Evolutionary conservation across 2,329 filamentous ascomycete genomes (phyloP).

Genomic region (Phaeosphaeria sp.): DNA sequence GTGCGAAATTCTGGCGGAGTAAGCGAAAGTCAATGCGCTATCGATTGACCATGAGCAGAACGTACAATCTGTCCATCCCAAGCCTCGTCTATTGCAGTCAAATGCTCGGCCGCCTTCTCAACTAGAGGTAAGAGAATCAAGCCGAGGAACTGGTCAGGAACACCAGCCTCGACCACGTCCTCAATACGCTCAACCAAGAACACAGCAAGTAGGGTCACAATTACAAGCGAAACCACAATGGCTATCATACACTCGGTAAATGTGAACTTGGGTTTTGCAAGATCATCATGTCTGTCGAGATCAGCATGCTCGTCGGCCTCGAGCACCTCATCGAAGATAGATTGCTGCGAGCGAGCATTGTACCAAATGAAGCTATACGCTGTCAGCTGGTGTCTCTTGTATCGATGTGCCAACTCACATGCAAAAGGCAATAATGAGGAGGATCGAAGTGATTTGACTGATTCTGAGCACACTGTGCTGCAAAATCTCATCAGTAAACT

Average conservation of each 20-base stretch:
- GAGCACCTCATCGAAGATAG: constrained; percentile 78
- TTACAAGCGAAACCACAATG: constrained; percentile 66
- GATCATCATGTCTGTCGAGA: constrained; percentile 66
- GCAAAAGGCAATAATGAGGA: constrained; percentile 44
- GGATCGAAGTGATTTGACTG: constrained; percentile 44
- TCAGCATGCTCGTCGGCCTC: constrained; percentile 73
- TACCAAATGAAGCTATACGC: constrained; percentile 70
- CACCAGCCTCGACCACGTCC: constrained; percentile 60
- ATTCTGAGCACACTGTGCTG: constrained; percentile 44
- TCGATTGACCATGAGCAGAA: not conserved
- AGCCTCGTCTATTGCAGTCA: constrained; percentile 84
- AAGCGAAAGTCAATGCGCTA: constrained; percentile 1
- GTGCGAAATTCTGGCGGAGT: constrained; percentile 69
- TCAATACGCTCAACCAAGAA: constrained; percentile 77
- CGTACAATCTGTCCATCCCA: constrained; percentile 74
- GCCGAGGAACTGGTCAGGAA: constrained; percentile 64
- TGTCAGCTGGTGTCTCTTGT: constrained; percentile 62
- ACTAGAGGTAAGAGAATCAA: constrained; percentile 82
- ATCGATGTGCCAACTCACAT: constrained; percentile 58
- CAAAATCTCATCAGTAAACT: constrained; percentile 41
- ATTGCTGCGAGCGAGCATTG: constrained; percentile 76
- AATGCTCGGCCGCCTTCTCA: constrained; percentile 85
- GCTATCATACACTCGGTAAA: constrained; percentile 74
- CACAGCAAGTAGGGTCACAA: constrained; percentile 76
- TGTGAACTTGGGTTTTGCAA: constrained; percentile 71